Evolutionary conservation across 2,329 filamentous ascomycete genomes (phyloP).

Genomic region (Trichoderma afroharzianum): DNA sequence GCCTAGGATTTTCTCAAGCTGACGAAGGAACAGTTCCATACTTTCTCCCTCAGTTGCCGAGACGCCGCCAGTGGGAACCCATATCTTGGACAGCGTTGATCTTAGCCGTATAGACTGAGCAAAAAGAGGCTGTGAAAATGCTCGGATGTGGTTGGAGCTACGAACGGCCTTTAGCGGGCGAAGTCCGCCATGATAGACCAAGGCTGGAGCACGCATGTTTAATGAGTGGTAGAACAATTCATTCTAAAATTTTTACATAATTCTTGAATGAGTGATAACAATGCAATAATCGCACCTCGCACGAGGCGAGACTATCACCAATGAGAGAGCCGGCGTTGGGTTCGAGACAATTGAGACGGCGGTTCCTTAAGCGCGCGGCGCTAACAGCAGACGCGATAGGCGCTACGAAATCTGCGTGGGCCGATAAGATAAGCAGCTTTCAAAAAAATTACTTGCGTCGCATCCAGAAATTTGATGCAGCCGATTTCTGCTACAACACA

Average conservation of each 20-base stretch:
- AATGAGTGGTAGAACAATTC: neutral
- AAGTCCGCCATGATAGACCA: conserved; percentile 18
- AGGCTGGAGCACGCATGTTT: conserved; percentile 22
- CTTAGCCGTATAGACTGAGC: conserved; percentile 35
- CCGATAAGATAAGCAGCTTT: conserved; percentile 19
- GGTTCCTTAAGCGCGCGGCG: neutral
- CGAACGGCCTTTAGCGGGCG: conserved; percentile 11
- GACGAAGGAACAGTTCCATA: conserved; percentile 26
- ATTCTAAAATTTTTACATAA: neutral
- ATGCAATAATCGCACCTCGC: neutral
- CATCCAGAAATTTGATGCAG: neutral
- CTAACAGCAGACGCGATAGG: conserved; percentile 2
- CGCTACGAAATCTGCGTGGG: neutral
- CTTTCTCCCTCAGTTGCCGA: conserved; percentile 54
- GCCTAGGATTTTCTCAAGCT: neutral
- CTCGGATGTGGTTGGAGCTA: conserved; percentile 19
- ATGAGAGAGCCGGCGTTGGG: neutral
- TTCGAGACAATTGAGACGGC: neutral
- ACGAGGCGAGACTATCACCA: neutral
- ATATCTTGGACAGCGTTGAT: conserved; percentile 63
- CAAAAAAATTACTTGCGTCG: conserved; percentile 17
- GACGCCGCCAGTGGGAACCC: conserved; percentile 73
- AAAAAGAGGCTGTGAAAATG: conserved; percentile 23
- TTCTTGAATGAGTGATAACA: neutral
- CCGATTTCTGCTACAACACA: neutral